These are phyloP conservation scores for Penicillium herquei DNA, from an alignment of 495 filamentous ascomycete species.

Conservation along the genomic window DNA sequence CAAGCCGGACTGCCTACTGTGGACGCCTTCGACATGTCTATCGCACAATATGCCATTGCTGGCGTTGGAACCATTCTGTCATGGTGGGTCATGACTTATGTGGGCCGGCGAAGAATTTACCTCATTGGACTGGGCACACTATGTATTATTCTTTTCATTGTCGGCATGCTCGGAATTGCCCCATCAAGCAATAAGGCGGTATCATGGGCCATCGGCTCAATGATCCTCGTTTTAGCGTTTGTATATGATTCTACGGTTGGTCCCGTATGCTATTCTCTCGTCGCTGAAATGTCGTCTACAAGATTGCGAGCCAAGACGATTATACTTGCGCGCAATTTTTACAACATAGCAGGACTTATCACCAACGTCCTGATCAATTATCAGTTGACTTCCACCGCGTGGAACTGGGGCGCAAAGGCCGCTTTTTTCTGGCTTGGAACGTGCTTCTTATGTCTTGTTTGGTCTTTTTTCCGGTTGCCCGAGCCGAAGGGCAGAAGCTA, in stretches of 20 bases:
- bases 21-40: conserved; percentile 61
- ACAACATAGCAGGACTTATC: conserved; percentile 63
- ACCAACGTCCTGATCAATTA: conserved; percentile 64
- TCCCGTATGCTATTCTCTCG: conserved; percentile 69
- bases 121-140: conserved; percentile 58
- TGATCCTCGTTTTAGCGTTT: conserved; percentile 64
- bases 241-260: conserved; percentile 68
- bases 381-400: conserved; percentile 62
- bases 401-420: conserved; percentile 64
- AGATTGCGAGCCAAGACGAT: conserved; percentile 68
- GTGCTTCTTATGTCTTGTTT: conserved; percentile 61
- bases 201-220: conserved; percentile 40
- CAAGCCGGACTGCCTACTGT: conserved; percentile 58
- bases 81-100: conserved; percentile 62
- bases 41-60: conserved; percentile 66
- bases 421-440: conserved; percentile 70
- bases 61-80: conserved; percentile 62
- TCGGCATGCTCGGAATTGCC: conserved; percentile 65
- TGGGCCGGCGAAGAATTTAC: conserved; percentile 65
- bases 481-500: conserved; percentile 64
- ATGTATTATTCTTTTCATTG: conserved; percentile 56
- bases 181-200: conserved; percentile 13
- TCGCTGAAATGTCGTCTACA: conserved; percentile 63
- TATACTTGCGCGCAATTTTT: conserved; percentile 59
- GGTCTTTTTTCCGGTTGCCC: conserved; percentile 65